Evolutionary conservation across 176 grass and related monocot genomes (phyloP).

Genomic region (Oryza officinalis): DNA sequence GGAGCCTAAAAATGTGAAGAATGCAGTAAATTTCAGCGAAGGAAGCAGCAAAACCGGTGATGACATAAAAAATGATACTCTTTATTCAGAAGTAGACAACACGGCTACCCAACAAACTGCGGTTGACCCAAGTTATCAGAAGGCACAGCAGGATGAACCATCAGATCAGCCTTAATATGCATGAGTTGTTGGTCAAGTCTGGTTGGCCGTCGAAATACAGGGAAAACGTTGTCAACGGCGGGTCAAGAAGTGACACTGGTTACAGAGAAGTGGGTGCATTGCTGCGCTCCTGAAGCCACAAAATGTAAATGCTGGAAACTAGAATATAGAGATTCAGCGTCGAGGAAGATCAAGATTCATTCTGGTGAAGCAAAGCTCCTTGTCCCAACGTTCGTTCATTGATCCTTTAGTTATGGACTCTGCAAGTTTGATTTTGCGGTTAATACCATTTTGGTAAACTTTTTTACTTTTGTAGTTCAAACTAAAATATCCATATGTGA

Average conservation of each 20-base stretch:
- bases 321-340: background rate
- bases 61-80: constrained; percentile 27
- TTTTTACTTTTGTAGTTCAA: constrained; percentile 14
- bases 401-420: constrained; percentile 13
- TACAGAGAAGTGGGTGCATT: background rate
- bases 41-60: constrained; percentile 33
- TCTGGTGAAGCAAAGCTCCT: constrained; percentile 23
- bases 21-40: constrained; percentile 28
- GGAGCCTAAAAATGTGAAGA: constrained; percentile 40
- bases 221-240: background rate
- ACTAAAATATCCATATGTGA: background rate
- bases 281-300: background rate
- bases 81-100: constrained; percentile 38
- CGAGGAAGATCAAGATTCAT: background rate
- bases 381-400: constrained; percentile 29
- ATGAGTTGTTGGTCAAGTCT: constrained; percentile 1
- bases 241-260: background rate
- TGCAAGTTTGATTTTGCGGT: constrained; percentile 31
- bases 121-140: constrained; percentile 33
- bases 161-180: constrained; percentile 23
- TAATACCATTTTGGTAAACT: background rate
- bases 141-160: constrained; percentile 21
- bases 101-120: constrained; percentile 11
- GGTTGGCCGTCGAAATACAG: background rate
- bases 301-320: constrained; percentile 21